A percentile compares a stretch with the other conserved stretches of the same genome.
phyloP scores from a whole-genome alignment of 2,329 filamentous ascomycete genomes.

The Penicillium sp. region DNA sequence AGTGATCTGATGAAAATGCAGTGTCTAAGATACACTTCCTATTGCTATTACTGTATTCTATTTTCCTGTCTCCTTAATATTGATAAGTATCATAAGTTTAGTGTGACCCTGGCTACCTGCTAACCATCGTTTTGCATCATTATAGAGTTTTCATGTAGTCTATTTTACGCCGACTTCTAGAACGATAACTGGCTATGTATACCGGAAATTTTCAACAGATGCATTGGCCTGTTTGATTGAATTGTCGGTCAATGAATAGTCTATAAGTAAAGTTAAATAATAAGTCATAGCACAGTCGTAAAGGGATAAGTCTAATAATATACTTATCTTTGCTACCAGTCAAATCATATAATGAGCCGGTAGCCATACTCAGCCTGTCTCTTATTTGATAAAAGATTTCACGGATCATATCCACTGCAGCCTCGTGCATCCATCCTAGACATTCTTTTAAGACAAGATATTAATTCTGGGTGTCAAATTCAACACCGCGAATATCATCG shows the following conservation, averaged over 20 bases:
- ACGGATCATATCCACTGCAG: too few species aligned
- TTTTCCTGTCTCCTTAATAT: neutral
- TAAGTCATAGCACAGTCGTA: neutral
- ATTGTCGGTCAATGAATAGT: neutral
- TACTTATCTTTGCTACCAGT: constrained; percentile 3
- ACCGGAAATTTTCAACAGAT: neutral
- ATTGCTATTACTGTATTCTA: neutral
- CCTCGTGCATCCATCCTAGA: neutral
- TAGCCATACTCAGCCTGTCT: neutral
- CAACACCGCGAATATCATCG: too few species aligned
- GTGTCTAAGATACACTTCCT: constrained; percentile 2
- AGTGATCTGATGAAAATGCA: neutral
- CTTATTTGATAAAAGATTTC: too few species aligned
- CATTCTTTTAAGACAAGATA: too few species aligned
- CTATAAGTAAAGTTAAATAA: neutral
- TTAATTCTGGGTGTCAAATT: too few species aligned
- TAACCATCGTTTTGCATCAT: too few species aligned
- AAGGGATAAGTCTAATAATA: constrained; percentile 1
- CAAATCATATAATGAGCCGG: neutral
- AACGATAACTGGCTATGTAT: too few species aligned
- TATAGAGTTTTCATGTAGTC: neutral
- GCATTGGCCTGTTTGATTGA: neutral
- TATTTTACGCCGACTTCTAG: too few species aligned
- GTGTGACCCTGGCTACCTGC: too few species aligned
- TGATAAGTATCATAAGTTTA: neutral